Evolutionary conservation across 768 basidiomycete genomes (phyloP).

Genomic region (Butyriboletus loyo): DNA sequence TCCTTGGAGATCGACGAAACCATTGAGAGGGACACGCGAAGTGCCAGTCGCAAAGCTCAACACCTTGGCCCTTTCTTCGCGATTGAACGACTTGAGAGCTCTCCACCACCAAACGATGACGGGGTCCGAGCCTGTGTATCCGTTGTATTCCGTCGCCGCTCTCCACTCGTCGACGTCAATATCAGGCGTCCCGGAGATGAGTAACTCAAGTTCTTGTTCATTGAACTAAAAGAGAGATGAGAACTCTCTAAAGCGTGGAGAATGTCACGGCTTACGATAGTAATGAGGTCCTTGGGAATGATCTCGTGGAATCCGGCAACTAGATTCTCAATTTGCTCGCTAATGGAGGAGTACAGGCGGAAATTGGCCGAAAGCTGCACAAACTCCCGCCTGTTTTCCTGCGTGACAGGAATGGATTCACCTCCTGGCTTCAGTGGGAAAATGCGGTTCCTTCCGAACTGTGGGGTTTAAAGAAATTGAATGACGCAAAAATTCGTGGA

Average conservation of each 20-base stretch:
- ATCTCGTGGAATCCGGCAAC: slow-evolving; percentile 95
- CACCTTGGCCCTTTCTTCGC: slow-evolving; percentile 95
- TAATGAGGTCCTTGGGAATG: slow-evolving; percentile 92
- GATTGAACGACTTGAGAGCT: slow-evolving; percentile 94
- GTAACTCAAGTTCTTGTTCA: slow-evolving; percentile 88
- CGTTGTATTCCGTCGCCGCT: slow-evolving; percentile 87
- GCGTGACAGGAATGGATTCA: slow-evolving; percentile 80
- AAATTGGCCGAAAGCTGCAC: slow-evolving; percentile 95
- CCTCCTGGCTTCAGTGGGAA: slow-evolving; percentile 86
- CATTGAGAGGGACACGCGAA: slow-evolving; percentile 89
- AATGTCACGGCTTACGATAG: slow-evolving; percentile 61
- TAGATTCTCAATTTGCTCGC: slow-evolving; percentile 90
- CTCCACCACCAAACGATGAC: slow-evolving; percentile 99
- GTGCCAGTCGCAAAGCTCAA: slow-evolving; percentile 95
- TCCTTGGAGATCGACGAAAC: slow-evolving; percentile 93
- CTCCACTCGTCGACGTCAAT: slow-evolving; percentile 99
- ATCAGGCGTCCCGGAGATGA: slow-evolving; percentile 97
- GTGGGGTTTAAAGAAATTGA: neutral
- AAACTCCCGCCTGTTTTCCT: slow-evolving; percentile 96
- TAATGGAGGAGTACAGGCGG: slow-evolving; percentile 89
- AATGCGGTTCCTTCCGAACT: slow-evolving; percentile 91
- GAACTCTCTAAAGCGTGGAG: neutral
- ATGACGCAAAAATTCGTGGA: neutral
- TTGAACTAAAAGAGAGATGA: slow-evolving; percentile 62
- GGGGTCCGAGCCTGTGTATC: slow-evolving; percentile 84